A percentile compares a stretch with the other conserved stretches of the same genome.
Evolutionary conservation across 2,329 filamentous ascomycete species (phyloP).

Genomic region (Teratosphaeria nubilosa): DNA sequence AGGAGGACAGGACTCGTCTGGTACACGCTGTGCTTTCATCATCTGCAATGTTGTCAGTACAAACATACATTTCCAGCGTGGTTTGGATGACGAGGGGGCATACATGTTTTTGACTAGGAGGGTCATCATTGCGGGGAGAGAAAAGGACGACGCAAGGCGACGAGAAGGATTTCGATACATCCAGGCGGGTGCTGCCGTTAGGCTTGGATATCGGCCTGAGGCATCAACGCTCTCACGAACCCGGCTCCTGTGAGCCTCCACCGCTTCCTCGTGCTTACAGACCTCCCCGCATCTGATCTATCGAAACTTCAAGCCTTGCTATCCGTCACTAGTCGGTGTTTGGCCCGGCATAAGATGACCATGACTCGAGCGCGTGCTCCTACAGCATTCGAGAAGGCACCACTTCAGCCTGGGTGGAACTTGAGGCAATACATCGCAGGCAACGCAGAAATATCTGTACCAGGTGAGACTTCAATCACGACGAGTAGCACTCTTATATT

Average conservation of each 20-base stretch:
- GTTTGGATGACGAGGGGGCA: constrained; percentile 34
- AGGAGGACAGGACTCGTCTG: constrained; percentile 66
- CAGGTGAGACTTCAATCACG: not conserved
- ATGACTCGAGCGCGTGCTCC: too few relatives aligned
- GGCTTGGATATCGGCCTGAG: not conserved
- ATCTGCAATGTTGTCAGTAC: constrained; percentile 48
- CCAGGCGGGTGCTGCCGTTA: not conserved
- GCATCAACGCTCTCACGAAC: not conserved
- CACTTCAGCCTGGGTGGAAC: too few relatives aligned
- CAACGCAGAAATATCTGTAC: not conserved
- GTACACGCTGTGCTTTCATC: constrained; percentile 99
- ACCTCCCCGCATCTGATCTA: too few relatives aligned
- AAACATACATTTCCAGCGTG: too few relatives aligned
- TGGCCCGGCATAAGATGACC: too few relatives aligned
- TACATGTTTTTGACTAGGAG: constrained; percentile 99
- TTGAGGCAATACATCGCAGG: not conserved
- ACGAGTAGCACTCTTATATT: not conserved
- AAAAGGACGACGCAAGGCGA: constrained; percentile 13
- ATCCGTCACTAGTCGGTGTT: too few relatives aligned
- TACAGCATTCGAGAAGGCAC: too few relatives aligned
- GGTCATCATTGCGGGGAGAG: constrained; percentile 60
- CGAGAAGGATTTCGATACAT: not conserved
- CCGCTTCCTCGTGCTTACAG: too few relatives aligned
- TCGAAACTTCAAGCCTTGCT: too few relatives aligned
- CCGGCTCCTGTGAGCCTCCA: too few relatives aligned